phyloP scores from a whole-genome alignment of 139 green algal species.

The Tetratostichococcus sp. region DNA sequence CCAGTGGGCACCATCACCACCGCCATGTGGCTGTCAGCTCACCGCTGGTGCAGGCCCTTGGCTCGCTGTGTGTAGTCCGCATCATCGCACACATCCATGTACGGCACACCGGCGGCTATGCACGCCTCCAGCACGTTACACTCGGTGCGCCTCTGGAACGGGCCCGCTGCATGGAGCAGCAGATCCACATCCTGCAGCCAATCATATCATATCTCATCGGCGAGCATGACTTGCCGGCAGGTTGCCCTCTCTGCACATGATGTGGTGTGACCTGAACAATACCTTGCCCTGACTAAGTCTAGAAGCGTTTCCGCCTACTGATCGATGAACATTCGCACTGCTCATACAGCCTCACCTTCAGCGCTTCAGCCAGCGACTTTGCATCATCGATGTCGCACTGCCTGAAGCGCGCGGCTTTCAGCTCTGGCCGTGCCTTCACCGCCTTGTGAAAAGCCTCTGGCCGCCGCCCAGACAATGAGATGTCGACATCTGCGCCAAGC shows the following conservation, averaged over 20 bases:
- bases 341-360: not conserved
- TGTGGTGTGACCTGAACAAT: too few relatives aligned
- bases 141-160: slow-evolving; percentile 83
- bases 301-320: too few relatives aligned
- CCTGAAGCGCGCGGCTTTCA: slow-evolving; percentile 39
- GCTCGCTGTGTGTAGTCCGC: slow-evolving; percentile 40
- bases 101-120: slow-evolving; percentile 67
- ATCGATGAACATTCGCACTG: too few relatives aligned
- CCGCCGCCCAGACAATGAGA: slow-evolving; percentile 53
- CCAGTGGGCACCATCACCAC: too few relatives aligned
- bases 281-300: too few relatives aligned
- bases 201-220: not conserved
- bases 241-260: too few relatives aligned
- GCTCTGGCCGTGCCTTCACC: slow-evolving; percentile 44
- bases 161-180: slow-evolving; percentile 85
- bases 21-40: too few relatives aligned
- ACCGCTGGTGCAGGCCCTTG: slow-evolving; percentile 45
- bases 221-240: too few relatives aligned
- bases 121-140: slow-evolving; percentile 72
- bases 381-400: slow-evolving; percentile 38
- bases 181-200: slow-evolving; percentile 40
- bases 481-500: slow-evolving; percentile 17
- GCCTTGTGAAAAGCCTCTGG: slow-evolving; percentile 42
- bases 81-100: slow-evolving; percentile 97
- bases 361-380: slow-evolving; percentile 17